Conservation (phyloP, 1,284 basidiomycete species). For the Microstroma glucosiphilum region DNA sequence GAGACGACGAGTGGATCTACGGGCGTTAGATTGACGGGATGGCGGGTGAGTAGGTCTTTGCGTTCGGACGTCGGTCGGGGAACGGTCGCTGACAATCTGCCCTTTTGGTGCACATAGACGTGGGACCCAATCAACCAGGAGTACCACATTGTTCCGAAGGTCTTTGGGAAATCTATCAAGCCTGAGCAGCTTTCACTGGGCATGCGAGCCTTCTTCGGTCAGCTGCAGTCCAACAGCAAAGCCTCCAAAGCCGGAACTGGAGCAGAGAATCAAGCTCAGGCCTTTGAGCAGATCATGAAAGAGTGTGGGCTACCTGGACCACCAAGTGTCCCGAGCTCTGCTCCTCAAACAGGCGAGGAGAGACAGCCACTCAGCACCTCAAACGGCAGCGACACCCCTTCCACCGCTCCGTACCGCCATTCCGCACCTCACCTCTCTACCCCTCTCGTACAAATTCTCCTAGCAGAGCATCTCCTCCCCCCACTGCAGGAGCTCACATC, state of each 20-base stretch:
- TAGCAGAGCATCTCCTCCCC: slow-evolving; percentile 56
- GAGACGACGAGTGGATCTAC: slow-evolving; percentile 68
- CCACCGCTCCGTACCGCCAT: too few species aligned
- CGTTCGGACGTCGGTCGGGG: too few species aligned
- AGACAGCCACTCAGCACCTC: too few species aligned
- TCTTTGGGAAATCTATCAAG: slow-evolving; percentile 71
- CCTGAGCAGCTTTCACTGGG: slow-evolving; percentile 65
- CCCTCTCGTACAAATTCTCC: slow-evolving; percentile 57
- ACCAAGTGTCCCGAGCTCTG: too few species aligned
- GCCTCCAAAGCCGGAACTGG: not conserved
- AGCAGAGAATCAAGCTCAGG: slow-evolving; percentile 9
- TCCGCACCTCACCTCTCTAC: slow-evolving; percentile 41
- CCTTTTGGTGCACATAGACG: not conserved
- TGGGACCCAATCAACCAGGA: not conserved
- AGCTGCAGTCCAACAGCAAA: not conserved
- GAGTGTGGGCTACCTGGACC: too few species aligned
- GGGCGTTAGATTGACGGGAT: slow-evolving; percentile 78
- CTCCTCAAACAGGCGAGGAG: too few species aligned
- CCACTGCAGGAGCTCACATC: slow-evolving; percentile 59
- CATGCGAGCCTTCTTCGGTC: slow-evolving; percentile 70
- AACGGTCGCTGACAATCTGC: too few species aligned
- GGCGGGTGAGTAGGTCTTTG: slow-evolving; percentile 60
- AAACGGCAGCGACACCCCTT: too few species aligned
- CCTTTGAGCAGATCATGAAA: not conserved
- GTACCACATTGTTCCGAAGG: slow-evolving; percentile 61